Conservation (phyloP, 2,329 filamentous ascomycete species). For the Fusarium secorum region DNA sequence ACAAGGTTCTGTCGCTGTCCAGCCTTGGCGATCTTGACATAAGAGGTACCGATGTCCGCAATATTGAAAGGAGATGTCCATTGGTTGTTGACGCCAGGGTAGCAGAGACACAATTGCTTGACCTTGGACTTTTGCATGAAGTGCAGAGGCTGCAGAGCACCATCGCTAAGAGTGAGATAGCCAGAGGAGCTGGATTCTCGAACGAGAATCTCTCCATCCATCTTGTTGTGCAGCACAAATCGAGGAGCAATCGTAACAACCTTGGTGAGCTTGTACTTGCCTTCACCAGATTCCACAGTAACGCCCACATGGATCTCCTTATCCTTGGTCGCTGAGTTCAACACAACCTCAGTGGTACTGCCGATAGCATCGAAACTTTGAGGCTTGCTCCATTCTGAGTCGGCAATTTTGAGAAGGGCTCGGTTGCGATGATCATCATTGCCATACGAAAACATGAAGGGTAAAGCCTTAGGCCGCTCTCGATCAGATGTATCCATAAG, state of each 20-base stretch:
- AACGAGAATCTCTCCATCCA: slow-evolving; percentile 87
- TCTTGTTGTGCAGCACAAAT: slow-evolving; percentile 92
- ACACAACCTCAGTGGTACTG: slow-evolving; percentile 85
- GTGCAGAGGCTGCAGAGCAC: slow-evolving; percentile 85
- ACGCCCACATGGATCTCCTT: slow-evolving; percentile 92
- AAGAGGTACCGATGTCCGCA: slow-evolving; percentile 88
- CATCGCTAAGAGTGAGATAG: slow-evolving; percentile 77
- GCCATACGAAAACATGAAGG: slow-evolving; percentile 95
- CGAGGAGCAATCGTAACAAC: slow-evolving; percentile 91
- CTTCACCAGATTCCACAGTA: slow-evolving; percentile 87
- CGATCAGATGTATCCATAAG: slow-evolving; percentile 56
- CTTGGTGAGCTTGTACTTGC: slow-evolving; percentile 98
- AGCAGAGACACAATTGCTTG: slow-evolving; percentile 92
- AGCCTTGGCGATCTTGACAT: slow-evolving; percentile 91
- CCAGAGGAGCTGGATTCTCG: slow-evolving; percentile 92
- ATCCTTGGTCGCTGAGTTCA: slow-evolving; percentile 74
- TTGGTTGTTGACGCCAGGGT: slow-evolving; percentile 92
- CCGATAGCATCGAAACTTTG: slow-evolving; percentile 98
- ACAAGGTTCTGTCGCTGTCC: slow-evolving; percentile 90
- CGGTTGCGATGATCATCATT: slow-evolving; percentile 92
- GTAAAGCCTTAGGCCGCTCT: slow-evolving; percentile 76
- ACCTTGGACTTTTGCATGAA: slow-evolving; percentile 84
- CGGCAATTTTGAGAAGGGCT: slow-evolving; percentile 83
- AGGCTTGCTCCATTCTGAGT: slow-evolving; percentile 95
- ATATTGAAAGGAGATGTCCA: slow-evolving; percentile 99